phyloP scores from a whole-genome alignment of 768 basidiomycete genomes.

The Suillus brevipes region DNA sequence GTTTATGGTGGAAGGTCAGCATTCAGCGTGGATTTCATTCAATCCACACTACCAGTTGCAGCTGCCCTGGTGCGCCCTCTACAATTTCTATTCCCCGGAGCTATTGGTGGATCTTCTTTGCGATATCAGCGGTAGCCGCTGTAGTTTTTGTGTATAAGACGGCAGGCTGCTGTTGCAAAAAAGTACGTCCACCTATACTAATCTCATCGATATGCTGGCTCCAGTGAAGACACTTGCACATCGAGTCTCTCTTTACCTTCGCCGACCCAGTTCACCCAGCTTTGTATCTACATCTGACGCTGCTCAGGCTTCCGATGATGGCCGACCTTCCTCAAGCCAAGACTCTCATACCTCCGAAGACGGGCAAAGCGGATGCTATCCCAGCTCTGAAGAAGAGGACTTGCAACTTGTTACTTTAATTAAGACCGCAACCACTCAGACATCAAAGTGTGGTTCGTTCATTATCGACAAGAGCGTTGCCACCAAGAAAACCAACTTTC shows the following conservation, averaged over 20 bases:
- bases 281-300: not conserved
- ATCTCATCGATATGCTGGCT: not conserved
- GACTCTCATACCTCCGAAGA: not conserved
- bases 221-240: not conserved
- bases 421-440: not conserved
- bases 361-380: not conserved
- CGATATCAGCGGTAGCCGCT: not conserved
- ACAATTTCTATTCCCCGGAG: not conserved
- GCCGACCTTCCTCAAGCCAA: not conserved
- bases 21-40: slow-evolving; percentile 1
- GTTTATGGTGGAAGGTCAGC: not conserved
- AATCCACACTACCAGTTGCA: not conserved
- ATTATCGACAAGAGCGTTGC: too few species aligned
- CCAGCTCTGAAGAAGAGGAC: not conserved
- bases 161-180: too few species aligned
- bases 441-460: not conserved
- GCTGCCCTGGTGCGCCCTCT: not conserved
- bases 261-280: not conserved
- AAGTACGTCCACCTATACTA: not conserved
- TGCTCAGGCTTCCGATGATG: not conserved
- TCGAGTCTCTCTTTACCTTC: not conserved
- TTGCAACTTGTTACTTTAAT: not conserved
- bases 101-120: not conserved
- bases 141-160: not conserved
- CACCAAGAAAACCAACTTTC: not conserved